Base-by-base conservation (phyloP, 495 filamentous ascomycete genomes). In the Penicillium samsonianum region DNA sequence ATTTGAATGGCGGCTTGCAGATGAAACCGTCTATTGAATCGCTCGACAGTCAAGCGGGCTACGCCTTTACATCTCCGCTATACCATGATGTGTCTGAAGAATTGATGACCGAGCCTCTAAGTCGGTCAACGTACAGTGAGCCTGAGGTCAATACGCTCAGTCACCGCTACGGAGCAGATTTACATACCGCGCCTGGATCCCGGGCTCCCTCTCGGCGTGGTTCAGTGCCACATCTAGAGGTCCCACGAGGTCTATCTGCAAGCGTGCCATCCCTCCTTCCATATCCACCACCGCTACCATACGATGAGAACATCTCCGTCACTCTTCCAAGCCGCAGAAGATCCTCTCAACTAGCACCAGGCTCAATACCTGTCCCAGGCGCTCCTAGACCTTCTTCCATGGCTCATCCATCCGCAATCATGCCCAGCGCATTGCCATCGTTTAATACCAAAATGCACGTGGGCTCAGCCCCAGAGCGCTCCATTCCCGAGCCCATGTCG, bases 381-480 rank as follows among this genome's bases (percentile, higher is more conserved):
- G 51, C 35, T 4, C 14, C 59, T 11, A 42, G 30, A n/a, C 25
- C 31, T n/a, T 35, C 16, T 1, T 16, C 65, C 0, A 51, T 67
- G 2, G 46, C 59, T 5, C 74, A 78, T 46, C 76, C 75, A 16
- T 77, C 76, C 19, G 75, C 73, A 1, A 68, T 78, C 25, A 71
- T 78, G 71, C 75, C 76, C 0, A 70, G 73, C 0, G 45, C 65
- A 14, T 61, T 71, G 0, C 68, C 74, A 5, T 62, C 66, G 12
- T 42, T 60, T n/a, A 50, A 57, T 16, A 30, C 62, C 10, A 55
- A 65, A 43, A 17, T 56, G 28, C 40, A 59, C 17, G 28, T 63
- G 20, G 57, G 61, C 1, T 67, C 67, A 38, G 47, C 58, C 11
- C 65, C 72, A 14, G 73, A 76, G 22, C 59, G 35, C 1, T 65